A percentile compares a stretch with the other conserved stretches of the same genome.
phyloP scores from a whole-genome alignment of 768 basidiomycete genomes.

The Tricholoma saponaceum region DNA sequence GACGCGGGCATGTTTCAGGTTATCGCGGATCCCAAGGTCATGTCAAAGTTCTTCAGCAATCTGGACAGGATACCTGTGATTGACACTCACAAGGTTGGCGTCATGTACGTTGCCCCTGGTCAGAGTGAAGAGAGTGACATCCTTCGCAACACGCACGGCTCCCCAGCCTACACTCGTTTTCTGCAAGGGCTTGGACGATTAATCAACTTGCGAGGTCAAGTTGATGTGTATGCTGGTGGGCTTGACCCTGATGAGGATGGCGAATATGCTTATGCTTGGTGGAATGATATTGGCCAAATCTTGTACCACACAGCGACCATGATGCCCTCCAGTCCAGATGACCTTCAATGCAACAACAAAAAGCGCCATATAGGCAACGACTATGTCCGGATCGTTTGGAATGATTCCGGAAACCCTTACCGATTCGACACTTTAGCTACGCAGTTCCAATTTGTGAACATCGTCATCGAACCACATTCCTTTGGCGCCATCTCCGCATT shows the following conservation, averaged over 20 bases:
- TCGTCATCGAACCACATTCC: conserved; percentile 93
- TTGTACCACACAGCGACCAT: conserved; percentile 95
- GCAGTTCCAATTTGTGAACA: conserved; percentile 96
- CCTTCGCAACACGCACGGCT: conserved; percentile 85
- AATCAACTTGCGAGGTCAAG: conserved; percentile 84
- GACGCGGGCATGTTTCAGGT: conserved; percentile 38
- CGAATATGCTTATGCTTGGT: conserved; percentile 98
- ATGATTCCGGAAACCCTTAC: conserved; percentile 90
- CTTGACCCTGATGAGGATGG: conserved; percentile 91
- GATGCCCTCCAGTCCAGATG: conserved; percentile 79
- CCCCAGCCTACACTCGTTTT: conserved; percentile 92
- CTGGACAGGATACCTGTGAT: conserved; percentile 90
- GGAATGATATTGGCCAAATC: conserved; percentile 96
- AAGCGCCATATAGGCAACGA: conserved; percentile 98
- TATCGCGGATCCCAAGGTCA: conserved; percentile 47
- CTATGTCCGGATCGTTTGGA: conserved; percentile 94
- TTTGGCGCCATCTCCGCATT: conserved; percentile 80
- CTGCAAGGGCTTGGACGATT: conserved; percentile 85
- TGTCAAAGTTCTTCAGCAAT: conserved; percentile 56
- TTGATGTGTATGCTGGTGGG: conserved; percentile 91
- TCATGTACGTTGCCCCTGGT: conserved; percentile 93
- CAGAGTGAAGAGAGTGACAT: conserved; percentile 85
- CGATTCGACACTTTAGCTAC: conserved; percentile 88
- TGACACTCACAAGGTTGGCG: conserved; percentile 94
- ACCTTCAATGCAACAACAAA: conserved; percentile 76